Conservation (phyloP, 192 early-diverging fungal species). For the Spinellus fusiger region DNA sequence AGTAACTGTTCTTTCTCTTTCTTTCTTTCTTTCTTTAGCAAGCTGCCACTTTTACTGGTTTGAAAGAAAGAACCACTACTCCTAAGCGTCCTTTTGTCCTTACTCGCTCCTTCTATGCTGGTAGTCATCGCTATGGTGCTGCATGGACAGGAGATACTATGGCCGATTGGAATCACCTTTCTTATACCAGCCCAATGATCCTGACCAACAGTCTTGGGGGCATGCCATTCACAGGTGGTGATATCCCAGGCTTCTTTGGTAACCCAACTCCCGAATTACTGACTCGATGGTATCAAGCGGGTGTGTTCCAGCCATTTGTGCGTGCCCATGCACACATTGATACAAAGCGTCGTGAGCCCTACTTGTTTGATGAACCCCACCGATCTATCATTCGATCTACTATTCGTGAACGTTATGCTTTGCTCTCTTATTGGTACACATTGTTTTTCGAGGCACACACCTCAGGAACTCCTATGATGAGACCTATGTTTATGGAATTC, state of each 20-base stretch:
- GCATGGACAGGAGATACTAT: conserved; percentile 99
- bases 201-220: conserved; percentile 82
- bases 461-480: conserved; percentile 76
- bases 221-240: conserved; percentile 89
- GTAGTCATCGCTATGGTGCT: conserved; percentile 91
- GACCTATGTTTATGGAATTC: conserved; percentile 88
- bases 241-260: conserved; percentile 93
- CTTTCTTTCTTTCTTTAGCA: conserved; percentile 43
- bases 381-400: conserved; percentile 73
- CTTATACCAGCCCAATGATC: conserved; percentile 81
- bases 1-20: no score
- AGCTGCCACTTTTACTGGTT: conserved; percentile 78
- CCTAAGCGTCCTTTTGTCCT: conserved; percentile 86
- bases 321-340: conserved; percentile 97
- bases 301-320: conserved; percentile 94
- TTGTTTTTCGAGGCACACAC: conserved; percentile 74
- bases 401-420: conserved; percentile 75
- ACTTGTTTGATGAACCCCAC: conserved; percentile 86
- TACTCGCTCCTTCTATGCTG: conserved; percentile 94
- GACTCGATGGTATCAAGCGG: conserved; percentile 97
- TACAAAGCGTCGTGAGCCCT: conserved; percentile 95
- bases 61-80: conserved; percentile 52
- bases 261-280: conserved; percentile 88
- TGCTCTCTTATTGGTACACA: conserved; percentile 92
- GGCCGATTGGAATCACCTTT: conserved; percentile 84